Base-by-base conservation (phyloP, 208 protist species). In the Leishmania major region DNA sequence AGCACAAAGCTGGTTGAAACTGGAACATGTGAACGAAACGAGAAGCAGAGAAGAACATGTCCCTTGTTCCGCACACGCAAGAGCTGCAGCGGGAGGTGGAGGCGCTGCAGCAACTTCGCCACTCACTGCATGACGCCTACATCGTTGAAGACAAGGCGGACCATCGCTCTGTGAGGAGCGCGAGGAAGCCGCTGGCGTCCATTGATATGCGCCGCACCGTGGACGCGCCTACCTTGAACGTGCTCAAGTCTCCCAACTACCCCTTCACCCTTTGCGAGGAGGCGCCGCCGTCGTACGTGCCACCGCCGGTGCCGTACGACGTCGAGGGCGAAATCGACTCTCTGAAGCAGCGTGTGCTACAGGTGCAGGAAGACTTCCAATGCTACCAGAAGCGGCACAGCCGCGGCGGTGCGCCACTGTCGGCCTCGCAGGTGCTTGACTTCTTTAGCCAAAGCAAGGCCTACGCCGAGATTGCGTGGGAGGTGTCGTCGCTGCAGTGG, bases 261-360 rank as follows among this genome's bases (percentile, higher is more conserved):
- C 94, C 94, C 37, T 97, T 96, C 70, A 84, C 88, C 49, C 70
- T 97, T 2, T 97, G 94, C 77, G 94, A 96, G 49, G 92, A 94
- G 76, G 94, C 94, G 13, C 94, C 94, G 35, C 83, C 90, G 64
- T 89, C 90, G 49, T 97, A 96, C 81, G 83, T 91, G 55, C 90
- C 92, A 31, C 90, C 90, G 43, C 91, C 92, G 40, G 88, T 97
- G 75, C 94, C 94, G 40, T 97, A 91, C 78, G 88, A 97, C 74
- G 86, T 95, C 7, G 89, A 92, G 73, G 81, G 85, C 28, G 90
- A 92, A 79, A 87, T 95, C 31, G 84, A 89, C 1, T 70, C 73
- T 8, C 67, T 97, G 51, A 90, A 91, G 80, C 81, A 88, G 70
- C 66, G 81, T 49, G 87, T 97, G 77, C 81, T 91, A 73, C 77